Percentiles rank a stretch among this genome's conserved stretches.
phyloP scores from a whole-genome alignment of 495 filamentous ascomycete species.

The Elasticomyces elasticus region DNA sequence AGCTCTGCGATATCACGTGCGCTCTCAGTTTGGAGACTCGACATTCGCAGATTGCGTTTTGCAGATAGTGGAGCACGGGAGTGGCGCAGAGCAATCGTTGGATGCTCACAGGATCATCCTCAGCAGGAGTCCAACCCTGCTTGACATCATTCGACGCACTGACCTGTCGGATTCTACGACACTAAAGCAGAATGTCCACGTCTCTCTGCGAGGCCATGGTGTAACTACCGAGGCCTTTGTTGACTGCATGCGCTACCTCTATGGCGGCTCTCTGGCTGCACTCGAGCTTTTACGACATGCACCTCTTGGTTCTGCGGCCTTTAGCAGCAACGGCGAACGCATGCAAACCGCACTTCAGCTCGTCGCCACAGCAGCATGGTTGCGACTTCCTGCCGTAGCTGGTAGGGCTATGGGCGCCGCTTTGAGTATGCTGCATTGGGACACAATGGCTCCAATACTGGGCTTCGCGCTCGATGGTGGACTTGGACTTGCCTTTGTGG shows the following conservation, averaged over 20 bases:
- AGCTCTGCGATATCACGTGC: constrained; percentile 23
- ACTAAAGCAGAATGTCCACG: constrained; percentile 13
- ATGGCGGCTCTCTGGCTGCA: constrained; percentile 25
- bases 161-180: not conserved
- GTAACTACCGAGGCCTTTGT: constrained; percentile 19
- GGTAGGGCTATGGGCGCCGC: constrained; percentile 23
- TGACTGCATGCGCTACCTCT: constrained; percentile 28
- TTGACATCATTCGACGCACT: constrained; percentile 14
- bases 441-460: constrained; percentile 26
- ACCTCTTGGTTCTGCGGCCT: not conserved
- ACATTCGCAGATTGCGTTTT: constrained; percentile 30
- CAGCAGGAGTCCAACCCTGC: constrained; percentile 24
- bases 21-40: constrained; percentile 24
- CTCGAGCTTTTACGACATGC: constrained; percentile 13
- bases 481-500: constrained; percentile 8
- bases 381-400: constrained; percentile 19
- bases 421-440: constrained; percentile 28
- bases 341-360: constrained; percentile 25
- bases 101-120: constrained; percentile 28
- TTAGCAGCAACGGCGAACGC: constrained; percentile 16
- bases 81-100: constrained; percentile 7
- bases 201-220: constrained; percentile 21
- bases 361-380: constrained; percentile 24
- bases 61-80: constrained; percentile 17
- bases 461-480: constrained; percentile 25